Evolutionary conservation across 1,284 basidiomycete genomes (phyloP).

Genomic region (Sanghuangporus sanghuang): DNA sequence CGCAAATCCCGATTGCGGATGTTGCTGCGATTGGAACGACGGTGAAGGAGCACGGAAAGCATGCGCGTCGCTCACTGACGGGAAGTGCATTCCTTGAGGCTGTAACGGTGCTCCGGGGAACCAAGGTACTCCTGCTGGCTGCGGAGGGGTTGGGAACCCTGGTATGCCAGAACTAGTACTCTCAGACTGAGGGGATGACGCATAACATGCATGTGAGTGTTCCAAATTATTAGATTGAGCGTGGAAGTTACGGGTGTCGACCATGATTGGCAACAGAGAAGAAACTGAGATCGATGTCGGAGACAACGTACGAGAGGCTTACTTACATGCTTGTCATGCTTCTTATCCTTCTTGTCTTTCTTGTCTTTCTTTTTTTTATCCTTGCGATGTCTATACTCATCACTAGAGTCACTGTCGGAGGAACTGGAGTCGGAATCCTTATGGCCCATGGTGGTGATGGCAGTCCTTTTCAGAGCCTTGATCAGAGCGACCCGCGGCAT

Average conservation of each 20-base stretch:
- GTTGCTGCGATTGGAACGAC: not conserved
- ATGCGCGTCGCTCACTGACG: not conserved
- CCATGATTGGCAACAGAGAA: no score
- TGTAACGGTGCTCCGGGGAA: not conserved
- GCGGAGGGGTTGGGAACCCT: not conserved
- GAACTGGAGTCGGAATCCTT: constrained; percentile 21
- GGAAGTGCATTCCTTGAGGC: constrained; percentile 20
- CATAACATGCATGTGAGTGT: no score
- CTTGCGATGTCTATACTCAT: constrained; percentile 20
- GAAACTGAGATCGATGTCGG: not conserved
- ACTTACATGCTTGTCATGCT: not conserved
- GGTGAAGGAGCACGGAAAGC: not conserved
- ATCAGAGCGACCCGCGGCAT: not conserved
- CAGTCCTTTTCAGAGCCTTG: not conserved
- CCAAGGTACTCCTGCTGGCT: constrained; percentile 14
- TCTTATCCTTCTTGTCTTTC: constrained; percentile 18
- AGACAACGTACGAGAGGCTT: not conserved
- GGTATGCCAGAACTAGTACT: not conserved
- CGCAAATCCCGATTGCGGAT: not conserved
- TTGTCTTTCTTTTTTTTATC: constrained; percentile 20
- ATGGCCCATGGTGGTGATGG: not conserved
- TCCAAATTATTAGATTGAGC: no score
- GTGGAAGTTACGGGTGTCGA: no score
- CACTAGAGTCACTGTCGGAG: constrained; percentile 19
- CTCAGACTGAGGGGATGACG: no score